Conservation (phyloP, 371 early-diverging fungal genomes). For the Basidiobolus meristosporus region DNA sequence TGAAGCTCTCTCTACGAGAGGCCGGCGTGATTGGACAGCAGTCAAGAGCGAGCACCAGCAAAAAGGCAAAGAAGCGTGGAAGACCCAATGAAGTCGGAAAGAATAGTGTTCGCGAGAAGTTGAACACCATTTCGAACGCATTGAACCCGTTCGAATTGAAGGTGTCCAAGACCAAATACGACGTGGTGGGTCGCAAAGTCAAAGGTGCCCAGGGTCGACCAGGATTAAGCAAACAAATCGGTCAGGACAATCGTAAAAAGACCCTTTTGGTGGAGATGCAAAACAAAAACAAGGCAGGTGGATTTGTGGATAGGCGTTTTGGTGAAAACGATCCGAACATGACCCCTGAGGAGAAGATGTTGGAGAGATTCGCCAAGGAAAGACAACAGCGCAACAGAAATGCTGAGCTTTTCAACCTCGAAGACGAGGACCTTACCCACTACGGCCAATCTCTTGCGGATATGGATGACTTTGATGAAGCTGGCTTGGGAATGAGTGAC, state of each 20-base stretch:
- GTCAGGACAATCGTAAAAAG: conserved; percentile 70
- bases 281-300: conserved; percentile 42
- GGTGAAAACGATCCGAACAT: conserved; percentile 78
- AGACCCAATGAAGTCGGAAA: conserved; percentile 26
- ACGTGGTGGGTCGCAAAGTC: conserved; percentile 70
- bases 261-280: conserved; percentile 63
- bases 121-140: conserved; percentile 25
- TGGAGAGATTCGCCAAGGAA: conserved; percentile 82
- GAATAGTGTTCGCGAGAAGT: conserved; percentile 23
- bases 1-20: conserved; percentile 45
- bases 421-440: conserved; percentile 71
- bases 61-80: conserved; percentile 40
- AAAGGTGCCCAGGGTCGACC: conserved; percentile 74
- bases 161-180: conserved; percentile 51
- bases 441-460: conserved; percentile 72
- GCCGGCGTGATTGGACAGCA: conserved; percentile 64
- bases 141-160: conserved; percentile 85
- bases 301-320: conserved; percentile 81
- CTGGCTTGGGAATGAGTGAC: conserved; percentile 44
- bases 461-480: conserved; percentile 63
- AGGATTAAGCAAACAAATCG: conserved; percentile 52
- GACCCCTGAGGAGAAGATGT: conserved; percentile 89
- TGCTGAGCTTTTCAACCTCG: conserved; percentile 56
- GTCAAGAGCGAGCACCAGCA: conserved; percentile 29
- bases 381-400: conserved; percentile 24